phyloP scores from a whole-genome alignment of 805 yeast genomes.

The Cyberlindnera euphorbiae region DNA sequence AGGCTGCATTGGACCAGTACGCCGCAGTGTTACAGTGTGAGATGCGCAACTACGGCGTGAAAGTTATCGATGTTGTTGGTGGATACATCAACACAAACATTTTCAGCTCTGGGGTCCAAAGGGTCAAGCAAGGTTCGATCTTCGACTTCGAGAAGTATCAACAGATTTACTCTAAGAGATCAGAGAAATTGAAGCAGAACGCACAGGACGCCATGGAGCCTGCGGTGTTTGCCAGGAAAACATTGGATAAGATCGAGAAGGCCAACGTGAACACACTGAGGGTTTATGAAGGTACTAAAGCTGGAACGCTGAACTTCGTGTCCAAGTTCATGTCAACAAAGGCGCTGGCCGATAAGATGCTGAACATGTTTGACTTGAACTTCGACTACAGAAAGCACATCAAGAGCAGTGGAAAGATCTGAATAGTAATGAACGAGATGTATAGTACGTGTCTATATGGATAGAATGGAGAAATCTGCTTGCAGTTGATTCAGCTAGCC shows the following conservation, averaged over 20 bases:
- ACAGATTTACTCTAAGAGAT: conserved; percentile 11
- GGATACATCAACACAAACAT: conserved; percentile 39
- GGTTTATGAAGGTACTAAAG: conserved; percentile 20
- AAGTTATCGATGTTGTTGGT: conserved; percentile 36
- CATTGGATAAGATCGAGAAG: conserved; percentile 32
- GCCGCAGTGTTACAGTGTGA: conserved; percentile 34
- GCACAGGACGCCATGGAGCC: conserved; percentile 27
- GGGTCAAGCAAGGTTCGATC: conserved; percentile 17
- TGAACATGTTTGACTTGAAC: conserved; percentile 18
- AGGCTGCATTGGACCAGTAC: conserved; percentile 40
- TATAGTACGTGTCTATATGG: too few relatives aligned
- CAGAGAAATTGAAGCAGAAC: conserved; percentile 3
- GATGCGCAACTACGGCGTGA: conserved; percentile 37
- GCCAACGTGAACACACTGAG: conserved; percentile 15
- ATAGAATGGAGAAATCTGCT: too few relatives aligned
- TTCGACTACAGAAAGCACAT: conserved; percentile 22
- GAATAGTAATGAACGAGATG: too few relatives aligned
- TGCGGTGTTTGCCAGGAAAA: conserved; percentile 35
- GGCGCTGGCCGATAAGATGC: conserved; percentile 13
- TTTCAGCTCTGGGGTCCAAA: conserved; percentile 10
- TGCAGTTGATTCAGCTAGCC: too few relatives aligned
- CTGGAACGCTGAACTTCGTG: conserved; percentile 9
- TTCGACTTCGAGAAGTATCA: conserved; percentile 19
- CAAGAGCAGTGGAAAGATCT: too few relatives aligned
- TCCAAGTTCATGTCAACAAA: conserved; percentile 10